Base-by-base conservation (phyloP, 805 yeast genomes). In the Metschnikowia proteae region DNA sequence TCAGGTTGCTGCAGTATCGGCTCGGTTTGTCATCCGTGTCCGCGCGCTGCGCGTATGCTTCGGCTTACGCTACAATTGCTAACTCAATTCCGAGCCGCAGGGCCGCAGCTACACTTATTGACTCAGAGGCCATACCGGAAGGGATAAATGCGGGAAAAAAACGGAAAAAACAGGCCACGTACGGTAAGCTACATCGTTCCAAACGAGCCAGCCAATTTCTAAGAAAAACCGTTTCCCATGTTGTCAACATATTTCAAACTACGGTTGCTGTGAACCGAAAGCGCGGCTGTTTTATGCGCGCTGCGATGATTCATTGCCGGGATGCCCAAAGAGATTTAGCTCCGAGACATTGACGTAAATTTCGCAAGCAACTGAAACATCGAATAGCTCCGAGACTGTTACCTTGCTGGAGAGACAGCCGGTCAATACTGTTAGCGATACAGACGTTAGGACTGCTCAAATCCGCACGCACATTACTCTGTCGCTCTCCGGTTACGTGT, bases 1-100 rank as follows among this genome's bases (percentile, higher is more conserved):
- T 42, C 45, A 33, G 47, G 23, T 30, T 31, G 44, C 43, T 45
- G 43, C 32, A 38, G 42, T 23, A 13, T 36, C 46, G 43, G 35
- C 36, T 38, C 44, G 47, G 44, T 30, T 42, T 33, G 30, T 22
- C 32, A 33, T 34, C 38, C 38, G 38, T 7, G n/a, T 33, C 45
- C 39, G 45, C 45, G 48, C 37, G 11, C 22, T n/a, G 28, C 25
- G 38, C 37, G 22, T 29, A 25, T 26, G 38, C 25, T 34, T 41
- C 45, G 45, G 45, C 45, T 42, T 42, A 42, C 27, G 29, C 23
- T 13, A 22, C n/a, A 33, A 42, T 42, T 42, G 45, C 45, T 42
- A 38, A 42, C 10, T 33, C 22, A 26, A 13, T 42, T 32, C 38
- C 45, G 45, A 23, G 17, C 38, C 45, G 45, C 38, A 33, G 32